phyloP scores from a whole-genome alignment of 352 stramenopile genomes.

The Phytophthora pseudosyringae region DNA sequence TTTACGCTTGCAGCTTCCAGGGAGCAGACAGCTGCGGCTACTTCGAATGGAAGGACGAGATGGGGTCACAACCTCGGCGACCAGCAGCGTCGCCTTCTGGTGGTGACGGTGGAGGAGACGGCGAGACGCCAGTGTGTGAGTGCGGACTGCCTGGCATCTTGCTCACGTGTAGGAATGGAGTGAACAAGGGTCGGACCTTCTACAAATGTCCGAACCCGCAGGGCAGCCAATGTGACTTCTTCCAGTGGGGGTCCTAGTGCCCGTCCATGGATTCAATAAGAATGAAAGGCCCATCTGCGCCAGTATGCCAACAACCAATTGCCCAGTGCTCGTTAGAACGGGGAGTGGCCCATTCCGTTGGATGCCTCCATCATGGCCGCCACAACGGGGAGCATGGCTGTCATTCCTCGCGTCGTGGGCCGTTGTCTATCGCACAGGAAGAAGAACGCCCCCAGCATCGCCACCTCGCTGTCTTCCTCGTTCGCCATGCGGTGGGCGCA shows the following conservation, averaged over 20 bases:
- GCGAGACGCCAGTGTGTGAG: constrained; percentile 39
- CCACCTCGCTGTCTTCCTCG: constrained; percentile 58
- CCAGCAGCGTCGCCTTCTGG: constrained; percentile 1
- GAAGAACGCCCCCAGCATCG: constrained; percentile 68
- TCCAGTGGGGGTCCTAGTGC: constrained; percentile 86
- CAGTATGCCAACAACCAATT: neutral
- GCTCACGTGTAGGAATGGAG: constrained; percentile 70
- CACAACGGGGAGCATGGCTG: constrained; percentile 60
- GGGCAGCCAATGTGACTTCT: constrained; percentile 91
- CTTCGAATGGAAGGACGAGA: constrained; percentile 94
- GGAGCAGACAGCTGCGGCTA: constrained; percentile 61
- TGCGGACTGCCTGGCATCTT: constrained; percentile 52
- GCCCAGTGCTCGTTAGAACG: constrained; percentile 18
- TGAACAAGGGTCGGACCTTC: constrained; percentile 93
- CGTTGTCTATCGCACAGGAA: constrained; percentile 51
- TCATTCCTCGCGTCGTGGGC: constrained; percentile 29
- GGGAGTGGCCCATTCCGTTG: constrained; percentile 37
- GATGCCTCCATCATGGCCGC: constrained; percentile 65
- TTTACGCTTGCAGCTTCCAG: constrained; percentile 90
- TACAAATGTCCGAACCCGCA: constrained; percentile 91
- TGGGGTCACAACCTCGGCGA: constrained; percentile 12
- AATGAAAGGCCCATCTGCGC: neutral
- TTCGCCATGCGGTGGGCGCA: constrained; percentile 52
- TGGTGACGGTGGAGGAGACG: neutral
- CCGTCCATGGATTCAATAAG: constrained; percentile 17